Evolutionary conservation across 192 early-diverging fungal species (phyloP).

Genomic region (Coemansia sp.): DNA sequence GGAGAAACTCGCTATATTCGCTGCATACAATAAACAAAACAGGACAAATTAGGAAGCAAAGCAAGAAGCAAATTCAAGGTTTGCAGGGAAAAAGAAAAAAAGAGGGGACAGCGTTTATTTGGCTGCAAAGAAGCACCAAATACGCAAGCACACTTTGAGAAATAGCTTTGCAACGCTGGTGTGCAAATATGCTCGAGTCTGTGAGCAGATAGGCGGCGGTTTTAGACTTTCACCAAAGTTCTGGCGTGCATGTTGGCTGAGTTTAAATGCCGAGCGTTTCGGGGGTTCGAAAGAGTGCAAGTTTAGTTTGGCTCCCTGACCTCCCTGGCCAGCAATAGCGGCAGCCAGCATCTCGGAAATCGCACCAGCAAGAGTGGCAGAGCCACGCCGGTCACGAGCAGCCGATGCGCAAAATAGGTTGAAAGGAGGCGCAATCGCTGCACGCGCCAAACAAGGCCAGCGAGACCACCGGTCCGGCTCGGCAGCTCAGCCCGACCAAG

Average conservation of each 20-base stretch:
- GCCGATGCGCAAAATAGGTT: neutral
- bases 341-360: neutral
- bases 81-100: conserved; percentile 7
- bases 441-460: neutral
- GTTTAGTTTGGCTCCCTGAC: neutral
- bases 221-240: conserved; percentile 3
- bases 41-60: neutral
- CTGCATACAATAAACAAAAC: conserved; percentile 8
- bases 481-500: neutral
- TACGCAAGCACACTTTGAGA: neutral
- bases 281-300: neutral
- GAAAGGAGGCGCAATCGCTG: neutral
- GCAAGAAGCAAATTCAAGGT: conserved; percentile 3
- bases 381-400: neutral
- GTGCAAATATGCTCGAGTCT: neutral
- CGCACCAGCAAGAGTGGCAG: neutral
- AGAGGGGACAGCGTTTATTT: neutral
- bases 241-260: neutral
- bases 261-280: neutral
- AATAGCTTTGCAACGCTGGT: neutral
- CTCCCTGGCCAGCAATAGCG: neutral
- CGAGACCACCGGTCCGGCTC: neutral
- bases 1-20: conserved; percentile 5
- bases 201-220: neutral
- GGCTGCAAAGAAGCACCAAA: neutral